Conservation (phyloP, 2,329 filamentous ascomycete species). For the Paracamarosporium sp. region DNA sequence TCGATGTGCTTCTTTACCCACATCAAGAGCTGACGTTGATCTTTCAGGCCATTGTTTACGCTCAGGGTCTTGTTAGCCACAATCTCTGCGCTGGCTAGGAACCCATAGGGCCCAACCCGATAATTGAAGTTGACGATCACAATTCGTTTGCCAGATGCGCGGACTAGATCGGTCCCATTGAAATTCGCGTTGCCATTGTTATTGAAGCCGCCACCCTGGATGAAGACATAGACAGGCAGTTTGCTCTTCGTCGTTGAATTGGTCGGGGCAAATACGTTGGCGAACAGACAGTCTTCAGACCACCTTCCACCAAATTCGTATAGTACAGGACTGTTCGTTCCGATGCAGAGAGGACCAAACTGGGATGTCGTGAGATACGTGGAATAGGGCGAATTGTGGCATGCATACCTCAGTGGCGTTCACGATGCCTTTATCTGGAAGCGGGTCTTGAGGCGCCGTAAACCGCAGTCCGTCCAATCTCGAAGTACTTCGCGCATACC, state of each 20-base stretch:
- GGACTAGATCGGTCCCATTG: slow-evolving; percentile 41
- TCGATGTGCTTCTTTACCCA: slow-evolving; percentile 47
- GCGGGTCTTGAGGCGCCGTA: slow-evolving; percentile 69
- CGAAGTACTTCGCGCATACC: slow-evolving; percentile 63
- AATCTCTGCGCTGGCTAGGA: slow-evolving; percentile 43
- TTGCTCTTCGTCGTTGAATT: slow-evolving; percentile 39
- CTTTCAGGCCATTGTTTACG: slow-evolving; percentile 47
- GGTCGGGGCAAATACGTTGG: slow-evolving; percentile 47
- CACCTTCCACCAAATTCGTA: slow-evolving; percentile 33
- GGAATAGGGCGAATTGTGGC: neutral
- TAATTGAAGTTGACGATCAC: slow-evolving; percentile 51
- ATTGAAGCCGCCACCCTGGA: slow-evolving; percentile 50
- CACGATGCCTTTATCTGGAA: slow-evolving; percentile 53
- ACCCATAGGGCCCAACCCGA: slow-evolving; percentile 49
- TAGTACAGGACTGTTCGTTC: slow-evolving; percentile 28
- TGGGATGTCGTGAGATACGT: slow-evolving; percentile 18
- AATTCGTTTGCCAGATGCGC: slow-evolving; percentile 38
- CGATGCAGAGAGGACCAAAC: slow-evolving; percentile 45
- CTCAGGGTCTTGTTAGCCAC: slow-evolving; percentile 33
- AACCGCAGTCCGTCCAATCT: slow-evolving; percentile 59
- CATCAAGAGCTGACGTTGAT: slow-evolving; percentile 43
- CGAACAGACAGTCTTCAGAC: slow-evolving; percentile 50
- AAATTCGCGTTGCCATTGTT: slow-evolving; percentile 44
- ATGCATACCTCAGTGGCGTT: slow-evolving; percentile 51
- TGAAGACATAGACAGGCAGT: slow-evolving; percentile 50